Conservation (phyloP, 306 rosid genomes). For the Oemleria cerasiformis region DNA sequence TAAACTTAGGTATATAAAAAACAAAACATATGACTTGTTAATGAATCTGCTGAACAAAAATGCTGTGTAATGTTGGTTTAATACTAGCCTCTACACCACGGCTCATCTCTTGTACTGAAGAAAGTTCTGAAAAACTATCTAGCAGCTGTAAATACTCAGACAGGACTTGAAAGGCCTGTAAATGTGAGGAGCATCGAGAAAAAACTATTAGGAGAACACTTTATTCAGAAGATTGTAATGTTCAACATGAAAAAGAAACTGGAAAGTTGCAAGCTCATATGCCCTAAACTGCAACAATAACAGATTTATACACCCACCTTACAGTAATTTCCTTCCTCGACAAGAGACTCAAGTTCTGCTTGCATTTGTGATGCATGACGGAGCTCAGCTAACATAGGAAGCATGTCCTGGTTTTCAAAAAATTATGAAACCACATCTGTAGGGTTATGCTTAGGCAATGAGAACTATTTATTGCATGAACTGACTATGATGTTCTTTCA, state of each 20-base stretch:
- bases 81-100: constrained; percentile 82
- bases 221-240: constrained; percentile 22
- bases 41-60: constrained; percentile 5
- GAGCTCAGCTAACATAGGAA: constrained; percentile 85
- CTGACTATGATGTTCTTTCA: neutral
- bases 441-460: neutral
- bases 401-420: constrained; percentile 60
- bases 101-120: constrained; percentile 92
- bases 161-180: constrained; percentile 95
- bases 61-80: constrained; percentile 25
- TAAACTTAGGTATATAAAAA: neutral
- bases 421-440: neutral
- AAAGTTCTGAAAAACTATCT: constrained; percentile 84
- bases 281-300: constrained; percentile 28
- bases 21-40: constrained; percentile 1
- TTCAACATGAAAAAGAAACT: constrained; percentile 12
- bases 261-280: constrained; percentile 4
- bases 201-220: constrained; percentile 10
- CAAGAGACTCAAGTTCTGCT: constrained; percentile 80
- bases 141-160: constrained; percentile 92
- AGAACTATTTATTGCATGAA: neutral
- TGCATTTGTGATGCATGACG: constrained; percentile 78
- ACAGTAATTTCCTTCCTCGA: constrained; percentile 88
- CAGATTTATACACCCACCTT: constrained; percentile 54
- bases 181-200: constrained; percentile 24